A percentile compares a stretch with the other conserved stretches of the same genome.
These are phyloP conservation scores for Populus nigra DNA, from an alignment of 345 rosid genomes.

Conservation along the genomic window DNA sequence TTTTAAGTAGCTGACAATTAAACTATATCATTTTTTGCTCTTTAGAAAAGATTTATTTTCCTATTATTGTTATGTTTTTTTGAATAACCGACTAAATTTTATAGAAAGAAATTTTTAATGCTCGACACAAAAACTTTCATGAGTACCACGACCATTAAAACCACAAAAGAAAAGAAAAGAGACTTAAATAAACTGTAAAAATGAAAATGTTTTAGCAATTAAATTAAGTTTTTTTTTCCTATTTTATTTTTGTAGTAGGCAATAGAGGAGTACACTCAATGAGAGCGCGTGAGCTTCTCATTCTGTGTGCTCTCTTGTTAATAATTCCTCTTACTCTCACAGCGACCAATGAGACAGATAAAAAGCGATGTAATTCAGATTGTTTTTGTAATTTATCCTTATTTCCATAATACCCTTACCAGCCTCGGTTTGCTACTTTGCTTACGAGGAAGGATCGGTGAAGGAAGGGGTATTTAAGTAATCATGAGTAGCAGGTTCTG, in stretches of 20 bases:
- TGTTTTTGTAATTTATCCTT: conserved; percentile 12
- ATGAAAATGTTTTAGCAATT: not conserved
- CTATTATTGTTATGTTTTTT: too few species aligned
- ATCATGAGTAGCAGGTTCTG: conserved; percentile 23
- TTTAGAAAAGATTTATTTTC: too few species aligned
- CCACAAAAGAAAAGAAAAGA: too few species aligned
- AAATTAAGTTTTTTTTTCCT: not conserved
- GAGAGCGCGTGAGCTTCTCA: conserved; percentile 16
- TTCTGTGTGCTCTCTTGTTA: not conserved
- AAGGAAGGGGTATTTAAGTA: conserved; percentile 11
- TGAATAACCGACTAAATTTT: too few species aligned
- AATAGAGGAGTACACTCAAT: not conserved
- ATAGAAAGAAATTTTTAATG: too few species aligned
- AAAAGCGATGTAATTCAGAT: conserved; percentile 26
- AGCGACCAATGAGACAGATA: conserved; percentile 27
- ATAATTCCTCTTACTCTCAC: conserved; percentile 23
- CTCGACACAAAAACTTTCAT: too few species aligned
- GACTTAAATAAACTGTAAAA: not conserved
- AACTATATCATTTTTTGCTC: too few species aligned
- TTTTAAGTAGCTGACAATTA: too few species aligned
- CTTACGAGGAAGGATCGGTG: not conserved
- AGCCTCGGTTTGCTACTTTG: too few species aligned
- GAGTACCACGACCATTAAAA: too few species aligned
- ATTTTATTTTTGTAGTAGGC: too few species aligned
- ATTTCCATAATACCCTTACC: conserved; percentile 15